Conservation (phyloP, 2,329 filamentous ascomycete genomes). For the Stagonosporopsis tanaceti region DNA sequence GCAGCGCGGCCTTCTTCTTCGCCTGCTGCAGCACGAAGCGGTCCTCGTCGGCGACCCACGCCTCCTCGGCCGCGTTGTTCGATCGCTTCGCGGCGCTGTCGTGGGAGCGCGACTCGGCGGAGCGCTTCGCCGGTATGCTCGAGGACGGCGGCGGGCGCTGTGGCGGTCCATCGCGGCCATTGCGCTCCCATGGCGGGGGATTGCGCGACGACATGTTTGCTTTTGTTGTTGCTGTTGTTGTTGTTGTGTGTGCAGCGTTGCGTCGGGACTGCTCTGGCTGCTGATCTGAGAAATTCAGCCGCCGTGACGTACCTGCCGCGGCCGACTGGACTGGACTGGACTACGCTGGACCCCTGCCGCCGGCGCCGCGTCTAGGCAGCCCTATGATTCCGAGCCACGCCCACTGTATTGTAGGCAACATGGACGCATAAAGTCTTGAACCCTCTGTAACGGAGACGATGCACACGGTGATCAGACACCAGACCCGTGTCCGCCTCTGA, state of each 20-base stretch:
- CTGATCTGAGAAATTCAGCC: conserved; percentile 15
- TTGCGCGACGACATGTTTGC: conserved; percentile 43
- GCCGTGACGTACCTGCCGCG: conserved; percentile 28
- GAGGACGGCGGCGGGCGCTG: conserved; percentile 39
- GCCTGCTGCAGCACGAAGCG: conserved; percentile 94
- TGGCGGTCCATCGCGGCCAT: conserved; percentile 28
- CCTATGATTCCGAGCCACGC: neutral
- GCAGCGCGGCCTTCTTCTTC: conserved; percentile 97
- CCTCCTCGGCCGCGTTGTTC: conserved; percentile 57
- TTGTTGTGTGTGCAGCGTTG: neutral
- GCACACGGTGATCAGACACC: neutral
- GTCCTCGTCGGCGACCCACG: conserved; percentile 93
- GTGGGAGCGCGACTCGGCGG: conserved; percentile 53
- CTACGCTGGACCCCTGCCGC: conserved; percentile 4
- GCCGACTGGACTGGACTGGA: too few relatives aligned
- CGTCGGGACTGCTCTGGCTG: too few relatives aligned
- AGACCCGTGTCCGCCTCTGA: neutral
- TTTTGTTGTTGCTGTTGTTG: neutral
- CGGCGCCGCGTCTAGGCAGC: conserved; percentile 18
- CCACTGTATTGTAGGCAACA: neutral
- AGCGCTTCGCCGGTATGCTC: conserved; percentile 53
- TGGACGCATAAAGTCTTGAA: neutral
- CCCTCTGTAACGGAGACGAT: neutral
- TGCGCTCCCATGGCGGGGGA: conserved; percentile 44
- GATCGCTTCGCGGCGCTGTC: conserved; percentile 52